phyloP scores from a whole-genome alignment of 78 protist genomes.

The slime mould (Dictyostelium discoideum) region DNA sequence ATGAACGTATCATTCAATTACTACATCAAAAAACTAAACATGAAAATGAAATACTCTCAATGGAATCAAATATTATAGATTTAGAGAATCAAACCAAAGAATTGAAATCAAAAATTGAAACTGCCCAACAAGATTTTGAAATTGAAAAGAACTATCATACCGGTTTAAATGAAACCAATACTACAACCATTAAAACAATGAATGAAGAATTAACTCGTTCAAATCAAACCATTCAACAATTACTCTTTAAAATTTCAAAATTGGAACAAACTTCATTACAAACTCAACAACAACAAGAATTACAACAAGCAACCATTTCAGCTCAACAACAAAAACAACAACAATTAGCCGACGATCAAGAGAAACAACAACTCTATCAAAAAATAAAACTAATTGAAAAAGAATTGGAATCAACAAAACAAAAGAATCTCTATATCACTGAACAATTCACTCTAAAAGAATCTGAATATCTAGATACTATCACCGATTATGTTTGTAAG shows the following conservation, averaged over 20 bases:
- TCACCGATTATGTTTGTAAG: neutral
- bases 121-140: neutral
- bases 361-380: neutral
- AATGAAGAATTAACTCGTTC: neutral
- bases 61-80: neutral
- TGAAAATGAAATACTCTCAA: neutral
- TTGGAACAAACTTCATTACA: neutral
- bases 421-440: neutral
- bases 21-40: neutral
- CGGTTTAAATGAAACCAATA: neutral
- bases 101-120: neutral
- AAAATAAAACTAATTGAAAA: neutral
- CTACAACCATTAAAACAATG: neutral
- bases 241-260: neutral
- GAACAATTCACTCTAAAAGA: constrained; percentile 16
- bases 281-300: neutral
- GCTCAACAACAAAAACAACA: neutral
- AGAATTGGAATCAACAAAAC: neutral
- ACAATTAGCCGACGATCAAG: neutral
- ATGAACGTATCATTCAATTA: neutral
- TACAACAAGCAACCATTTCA: neutral
- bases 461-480: constrained; percentile 13
- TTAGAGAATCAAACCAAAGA: neutral
- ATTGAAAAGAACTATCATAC: neutral
- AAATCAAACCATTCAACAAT: neutral